Conservation (phyloP, 2,329 filamentous ascomycete species). For the Monilinia vaccinii-corymbosi region DNA sequence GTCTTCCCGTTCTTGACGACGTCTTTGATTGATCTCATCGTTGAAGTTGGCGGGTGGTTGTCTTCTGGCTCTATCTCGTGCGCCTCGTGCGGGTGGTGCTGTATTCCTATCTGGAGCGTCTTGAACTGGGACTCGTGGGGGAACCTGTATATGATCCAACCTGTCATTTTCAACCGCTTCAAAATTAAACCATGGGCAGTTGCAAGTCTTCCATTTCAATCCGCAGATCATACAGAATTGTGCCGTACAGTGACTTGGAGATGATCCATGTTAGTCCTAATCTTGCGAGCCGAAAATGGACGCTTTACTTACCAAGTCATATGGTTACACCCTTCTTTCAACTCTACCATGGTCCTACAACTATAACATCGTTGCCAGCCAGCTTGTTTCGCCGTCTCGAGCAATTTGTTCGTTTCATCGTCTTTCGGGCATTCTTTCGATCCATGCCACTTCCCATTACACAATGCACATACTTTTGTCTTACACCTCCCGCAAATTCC, state of each 20-base stretch:
- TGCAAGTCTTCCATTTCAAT: constrained; percentile 71
- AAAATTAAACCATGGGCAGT: constrained; percentile 73
- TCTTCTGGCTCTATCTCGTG: constrained; percentile 31
- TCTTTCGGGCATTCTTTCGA: constrained; percentile 62
- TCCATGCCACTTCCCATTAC: constrained; percentile 66
- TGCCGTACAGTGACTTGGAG: constrained; percentile 59
- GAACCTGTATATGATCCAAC: constrained; percentile 43
- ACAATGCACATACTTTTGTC: constrained; percentile 64
- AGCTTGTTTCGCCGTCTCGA: constrained; percentile 55
- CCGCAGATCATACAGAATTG: constrained; percentile 87
- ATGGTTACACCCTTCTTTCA: constrained; percentile 78
- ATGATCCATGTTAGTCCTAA: constrained; percentile 15
- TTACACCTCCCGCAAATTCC: constrained; percentile 64
- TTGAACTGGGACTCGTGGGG: constrained; percentile 18
- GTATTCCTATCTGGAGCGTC: constrained; percentile 16
- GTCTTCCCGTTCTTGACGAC: constrained; percentile 37
- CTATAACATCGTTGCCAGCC: constrained; percentile 70
- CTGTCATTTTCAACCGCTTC: constrained; percentile 45
- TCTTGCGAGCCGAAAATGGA: not conserved
- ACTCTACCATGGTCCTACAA: constrained; percentile 66
- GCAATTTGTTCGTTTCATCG: constrained; percentile 53
- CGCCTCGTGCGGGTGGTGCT: constrained; percentile 17
- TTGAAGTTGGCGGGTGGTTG: constrained; percentile 25
- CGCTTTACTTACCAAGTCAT: constrained; percentile 67
- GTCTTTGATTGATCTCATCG: constrained; percentile 31